Conservation (phyloP, 768 basidiomycete species). For the Trametopsis cervina region DNA sequence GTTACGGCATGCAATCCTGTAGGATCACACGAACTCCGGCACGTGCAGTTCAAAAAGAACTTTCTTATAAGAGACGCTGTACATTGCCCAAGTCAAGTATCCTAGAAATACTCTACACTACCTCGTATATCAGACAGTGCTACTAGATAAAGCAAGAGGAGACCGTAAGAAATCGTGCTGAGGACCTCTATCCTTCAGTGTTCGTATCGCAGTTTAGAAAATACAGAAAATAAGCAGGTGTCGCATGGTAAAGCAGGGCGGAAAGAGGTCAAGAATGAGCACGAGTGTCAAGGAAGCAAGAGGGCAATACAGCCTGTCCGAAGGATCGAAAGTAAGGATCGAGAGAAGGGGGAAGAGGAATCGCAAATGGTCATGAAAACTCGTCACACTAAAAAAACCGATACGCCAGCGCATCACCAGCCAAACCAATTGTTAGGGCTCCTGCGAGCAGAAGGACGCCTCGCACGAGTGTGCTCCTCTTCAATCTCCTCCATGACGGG, state of each 20-base stretch:
- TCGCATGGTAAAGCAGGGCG: slow-evolving; percentile 4
- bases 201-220: slow-evolving; percentile 9
- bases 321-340: slow-evolving; percentile 18
- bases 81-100: background rate
- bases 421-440: slow-evolving; percentile 23
- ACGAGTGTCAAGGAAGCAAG: background rate
- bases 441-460: slow-evolving; percentile 13
- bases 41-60: too few species aligned
- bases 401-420: slow-evolving; percentile 17
- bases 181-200: slow-evolving; percentile 8
- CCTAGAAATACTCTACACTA: background rate
- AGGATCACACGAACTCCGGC: too few species aligned
- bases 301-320: background rate
- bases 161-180: slow-evolving; percentile 12
- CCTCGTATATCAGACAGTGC: background rate
- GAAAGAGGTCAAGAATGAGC: slow-evolving; percentile 1
- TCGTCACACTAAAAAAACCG: slow-evolving; percentile 11
- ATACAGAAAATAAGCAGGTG: slow-evolving; percentile 4
- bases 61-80: background rate
- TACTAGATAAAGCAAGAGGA: slow-evolving; percentile 4
- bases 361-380: slow-evolving; percentile 27
- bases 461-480: slow-evolving; percentile 27
- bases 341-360: slow-evolving; percentile 22
- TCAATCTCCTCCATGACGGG: slow-evolving; percentile 34
- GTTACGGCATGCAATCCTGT: too few species aligned